A percentile compares a stretch with the other conserved stretches of the same genome.
These are phyloP conservation scores for Ligustrum vulgare DNA, from an alignment of 257 asterid genomes.

Conservation along the genomic window DNA sequence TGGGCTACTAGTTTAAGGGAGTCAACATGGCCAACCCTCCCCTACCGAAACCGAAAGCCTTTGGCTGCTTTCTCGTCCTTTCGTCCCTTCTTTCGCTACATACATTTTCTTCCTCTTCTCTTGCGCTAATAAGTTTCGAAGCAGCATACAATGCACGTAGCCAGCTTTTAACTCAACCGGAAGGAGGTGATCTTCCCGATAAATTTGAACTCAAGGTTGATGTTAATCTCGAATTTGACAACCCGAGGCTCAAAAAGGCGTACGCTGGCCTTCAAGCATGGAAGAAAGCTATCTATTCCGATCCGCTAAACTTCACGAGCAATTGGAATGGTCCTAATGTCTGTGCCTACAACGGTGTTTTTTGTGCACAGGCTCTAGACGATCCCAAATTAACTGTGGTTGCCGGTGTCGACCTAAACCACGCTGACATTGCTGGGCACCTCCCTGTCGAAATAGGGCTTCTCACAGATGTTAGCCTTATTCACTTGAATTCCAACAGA, in stretches of 20 bases:
- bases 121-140: slow-evolving; percentile 29
- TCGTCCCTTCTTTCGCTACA: slow-evolving; percentile 31
- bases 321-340: slow-evolving; percentile 76
- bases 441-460: slow-evolving; percentile 58
- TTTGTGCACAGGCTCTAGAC: slow-evolving; percentile 59
- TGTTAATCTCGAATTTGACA: slow-evolving; percentile 24
- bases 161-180: slow-evolving; percentile 15
- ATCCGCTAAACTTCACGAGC: slow-evolving; percentile 53
- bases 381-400: slow-evolving; percentile 49
- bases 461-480: slow-evolving; percentile 56
- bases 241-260: slow-evolving; percentile 54
- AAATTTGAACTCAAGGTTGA: slow-evolving; percentile 14
- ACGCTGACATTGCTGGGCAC: slow-evolving; percentile 76
- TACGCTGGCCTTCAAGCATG: slow-evolving; percentile 59
- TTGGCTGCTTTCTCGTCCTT: slow-evolving; percentile 36
- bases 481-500: slow-evolving; percentile 71
- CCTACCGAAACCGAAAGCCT: slow-evolving; percentile 47
- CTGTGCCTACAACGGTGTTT: slow-evolving; percentile 64
- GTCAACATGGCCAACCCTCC: slow-evolving; percentile 29
- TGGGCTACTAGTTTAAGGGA: slow-evolving; percentile 40
- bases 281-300: slow-evolving; percentile 66
- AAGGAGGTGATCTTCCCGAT: slow-evolving; percentile 24
- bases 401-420: slow-evolving; percentile 79
- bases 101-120: slow-evolving; percentile 22
- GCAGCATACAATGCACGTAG: slow-evolving; percentile 31